These are phyloP conservation scores for Lichtheimia ramosa DNA, from an alignment of 371 early-diverging fungal genomes.

Conservation along the genomic window DNA sequence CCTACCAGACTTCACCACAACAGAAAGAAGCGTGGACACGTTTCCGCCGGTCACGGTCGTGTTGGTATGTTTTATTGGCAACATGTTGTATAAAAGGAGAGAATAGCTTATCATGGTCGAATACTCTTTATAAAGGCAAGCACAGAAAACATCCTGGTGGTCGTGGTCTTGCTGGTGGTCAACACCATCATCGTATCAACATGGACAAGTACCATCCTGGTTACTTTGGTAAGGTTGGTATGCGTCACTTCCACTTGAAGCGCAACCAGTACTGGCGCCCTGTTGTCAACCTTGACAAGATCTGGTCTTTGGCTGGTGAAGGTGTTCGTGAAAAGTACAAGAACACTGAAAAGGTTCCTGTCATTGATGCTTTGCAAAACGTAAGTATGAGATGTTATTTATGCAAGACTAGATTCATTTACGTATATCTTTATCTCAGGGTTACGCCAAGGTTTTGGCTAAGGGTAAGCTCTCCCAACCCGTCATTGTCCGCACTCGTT, in stretches of 20 bases:
- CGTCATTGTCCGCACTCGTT: constrained; percentile 98
- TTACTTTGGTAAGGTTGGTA: constrained; percentile 99
- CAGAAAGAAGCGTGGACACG: constrained; percentile 93
- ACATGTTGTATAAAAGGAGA: constrained; percentile 12
- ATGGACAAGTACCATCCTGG: constrained; percentile 99
- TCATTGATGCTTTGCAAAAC: constrained; percentile 88
- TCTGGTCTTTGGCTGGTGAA: constrained; percentile 94
- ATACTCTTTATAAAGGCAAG: constrained; percentile 78
- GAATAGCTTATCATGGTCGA: not conserved
- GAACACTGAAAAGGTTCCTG: constrained; percentile 91
- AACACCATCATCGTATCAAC: constrained; percentile 99
- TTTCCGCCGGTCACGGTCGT: constrained; percentile 94
- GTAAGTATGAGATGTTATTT: not conserved
- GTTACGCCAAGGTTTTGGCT: constrained; percentile 97
- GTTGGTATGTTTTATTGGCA: constrained; percentile 38
- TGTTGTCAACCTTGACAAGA: constrained; percentile 90
- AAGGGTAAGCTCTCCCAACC: constrained; percentile 95
- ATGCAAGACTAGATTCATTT: not conserved
- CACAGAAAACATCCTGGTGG: constrained; percentile 99
- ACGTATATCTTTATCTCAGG: constrained; percentile 26
- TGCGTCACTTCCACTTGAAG: constrained; percentile 99
- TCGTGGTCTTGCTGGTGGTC: constrained; percentile 99
- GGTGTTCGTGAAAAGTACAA: constrained; percentile 86
- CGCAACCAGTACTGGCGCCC: constrained; percentile 89
- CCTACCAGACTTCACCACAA: constrained; percentile 86